A percentile compares a stretch with the other conserved stretches of the same genome.
phyloP scores from a whole-genome alignment of 2,329 filamentous ascomycete genomes.

The Xylaria digitata region DNA sequence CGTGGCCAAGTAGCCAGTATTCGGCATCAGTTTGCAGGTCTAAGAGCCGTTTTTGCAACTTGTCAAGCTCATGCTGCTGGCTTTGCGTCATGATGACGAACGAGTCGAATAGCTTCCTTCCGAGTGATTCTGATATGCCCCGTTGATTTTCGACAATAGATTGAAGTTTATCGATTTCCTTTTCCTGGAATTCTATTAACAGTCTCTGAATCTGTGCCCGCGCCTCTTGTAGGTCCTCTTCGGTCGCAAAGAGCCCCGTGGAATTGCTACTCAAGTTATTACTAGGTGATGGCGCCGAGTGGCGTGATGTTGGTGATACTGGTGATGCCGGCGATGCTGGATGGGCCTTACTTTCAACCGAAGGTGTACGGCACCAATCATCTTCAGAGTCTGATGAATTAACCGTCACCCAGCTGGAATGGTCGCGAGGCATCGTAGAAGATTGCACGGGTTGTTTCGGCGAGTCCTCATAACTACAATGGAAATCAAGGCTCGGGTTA shows the following conservation, averaged over 20 bases:
- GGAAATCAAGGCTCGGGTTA: not conserved
- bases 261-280: not conserved
- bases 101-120: constrained; percentile 19
- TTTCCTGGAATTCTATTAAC: constrained; percentile 2
- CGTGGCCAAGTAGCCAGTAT: not conserved
- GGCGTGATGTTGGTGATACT: not conserved
- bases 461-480: not conserved
- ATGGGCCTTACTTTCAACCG: not conserved
- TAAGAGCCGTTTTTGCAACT: constrained; percentile 17
- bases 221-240: not conserved
- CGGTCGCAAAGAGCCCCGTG: not conserved
- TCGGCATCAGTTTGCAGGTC: constrained; percentile 17
- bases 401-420: constrained; percentile 17
- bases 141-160: not conserved
- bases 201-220: not conserved
- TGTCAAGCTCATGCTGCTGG: constrained; percentile 27
- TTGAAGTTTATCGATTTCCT: not conserved
- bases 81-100: constrained; percentile 23
- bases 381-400: not conserved
- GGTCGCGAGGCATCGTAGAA: not conserved
- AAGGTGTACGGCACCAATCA: constrained; percentile 5
- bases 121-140: not conserved
- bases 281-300: not conserved
- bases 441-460: not conserved
- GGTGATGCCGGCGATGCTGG: not conserved